Conservation (phyloP, 106 monocot genomes). For the Dioscorea dumetorum region DNA sequence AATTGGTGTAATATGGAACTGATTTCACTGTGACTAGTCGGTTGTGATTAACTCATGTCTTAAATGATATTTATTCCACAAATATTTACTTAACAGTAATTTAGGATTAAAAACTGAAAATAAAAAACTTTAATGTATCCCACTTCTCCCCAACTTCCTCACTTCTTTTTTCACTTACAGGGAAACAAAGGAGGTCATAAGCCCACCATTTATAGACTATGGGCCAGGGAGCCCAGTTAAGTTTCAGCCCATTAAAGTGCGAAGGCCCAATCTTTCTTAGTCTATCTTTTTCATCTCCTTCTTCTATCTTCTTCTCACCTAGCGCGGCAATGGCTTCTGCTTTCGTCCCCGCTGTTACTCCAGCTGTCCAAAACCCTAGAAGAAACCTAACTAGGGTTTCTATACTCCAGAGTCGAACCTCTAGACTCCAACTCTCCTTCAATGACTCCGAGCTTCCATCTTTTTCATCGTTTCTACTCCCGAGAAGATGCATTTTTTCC, state of each 20-base stretch:
- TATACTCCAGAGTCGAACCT: not conserved
- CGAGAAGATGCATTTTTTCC: not conserved
- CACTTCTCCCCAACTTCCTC: too few species aligned
- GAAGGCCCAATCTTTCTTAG: not conserved
- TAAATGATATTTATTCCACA: too few species aligned
- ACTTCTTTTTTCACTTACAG: not conserved
- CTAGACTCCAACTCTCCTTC: not conserved
- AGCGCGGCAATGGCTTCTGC: slow-evolving; percentile 24
- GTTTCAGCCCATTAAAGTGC: not conserved
- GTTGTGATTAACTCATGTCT: too few species aligned
- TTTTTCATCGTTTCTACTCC: slow-evolving; percentile 4
- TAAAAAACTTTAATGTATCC: too few species aligned
- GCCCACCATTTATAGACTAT: not conserved
- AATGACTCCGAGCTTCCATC: not conserved
- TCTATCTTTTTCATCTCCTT: slow-evolving; percentile 6
- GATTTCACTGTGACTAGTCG: too few species aligned
- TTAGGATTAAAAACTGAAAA: too few species aligned
- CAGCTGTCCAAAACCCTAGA: slow-evolving; percentile 20
- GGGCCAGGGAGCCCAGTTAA: not conserved
- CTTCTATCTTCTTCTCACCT: not conserved
- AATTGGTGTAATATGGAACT: too few species aligned
- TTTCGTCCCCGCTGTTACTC: slow-evolving; percentile 16
- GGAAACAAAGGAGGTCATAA: not conserved
- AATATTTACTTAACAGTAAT: too few species aligned
- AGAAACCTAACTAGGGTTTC: slow-evolving; percentile 12